A percentile compares a stretch with the other conserved stretches of the same genome.
These are phyloP conservation scores for Alternaria metachromatica DNA, from an alignment of 2,329 filamentous ascomycete species.

Conservation along the genomic window DNA sequence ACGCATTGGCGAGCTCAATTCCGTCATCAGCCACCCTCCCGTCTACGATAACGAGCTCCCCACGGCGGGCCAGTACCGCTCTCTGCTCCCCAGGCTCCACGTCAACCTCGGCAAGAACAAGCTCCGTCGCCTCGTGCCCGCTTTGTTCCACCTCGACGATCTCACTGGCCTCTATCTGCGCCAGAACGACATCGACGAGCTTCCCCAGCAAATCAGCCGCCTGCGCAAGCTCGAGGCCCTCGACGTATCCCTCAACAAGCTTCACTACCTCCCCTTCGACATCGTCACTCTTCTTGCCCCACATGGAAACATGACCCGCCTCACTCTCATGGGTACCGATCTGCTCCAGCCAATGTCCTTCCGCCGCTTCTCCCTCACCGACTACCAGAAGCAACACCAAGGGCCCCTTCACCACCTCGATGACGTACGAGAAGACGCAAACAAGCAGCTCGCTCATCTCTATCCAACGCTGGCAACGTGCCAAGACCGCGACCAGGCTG, in stretches of 20 bases:
- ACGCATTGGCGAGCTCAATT: constrained; percentile 33
- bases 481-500: constrained; percentile 17
- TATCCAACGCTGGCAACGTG: constrained; percentile 5
- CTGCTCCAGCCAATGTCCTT: constrained; percentile 18
- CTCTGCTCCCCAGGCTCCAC: constrained; percentile 35
- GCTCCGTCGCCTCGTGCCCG: constrained; percentile 25
- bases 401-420: constrained; percentile 1
- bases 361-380: constrained; percentile 1
- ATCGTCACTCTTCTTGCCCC: constrained; percentile 27
- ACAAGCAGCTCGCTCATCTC: constrained; percentile 7
- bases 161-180: constrained; percentile 35
- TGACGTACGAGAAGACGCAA: constrained; percentile 2
- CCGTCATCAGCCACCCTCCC: constrained; percentile 31
- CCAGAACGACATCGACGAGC: constrained; percentile 33
- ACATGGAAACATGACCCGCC: constrained; percentile 17
- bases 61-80: constrained; percentile 37
- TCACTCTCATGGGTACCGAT: constrained; percentile 26
- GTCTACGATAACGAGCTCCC: constrained; percentile 35
- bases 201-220: constrained; percentile 35
- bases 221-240: constrained; percentile 28
- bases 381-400: not conserved
- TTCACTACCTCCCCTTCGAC: constrained; percentile 36
- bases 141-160: constrained; percentile 34
- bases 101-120: constrained; percentile 32
- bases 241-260: constrained; percentile 31